A percentile compares a stretch with the other conserved stretches of the same genome.
Evolutionary conservation across 2,329 filamentous ascomycete genomes (phyloP).

Genomic region (Aspergillus arachidicola): DNA sequence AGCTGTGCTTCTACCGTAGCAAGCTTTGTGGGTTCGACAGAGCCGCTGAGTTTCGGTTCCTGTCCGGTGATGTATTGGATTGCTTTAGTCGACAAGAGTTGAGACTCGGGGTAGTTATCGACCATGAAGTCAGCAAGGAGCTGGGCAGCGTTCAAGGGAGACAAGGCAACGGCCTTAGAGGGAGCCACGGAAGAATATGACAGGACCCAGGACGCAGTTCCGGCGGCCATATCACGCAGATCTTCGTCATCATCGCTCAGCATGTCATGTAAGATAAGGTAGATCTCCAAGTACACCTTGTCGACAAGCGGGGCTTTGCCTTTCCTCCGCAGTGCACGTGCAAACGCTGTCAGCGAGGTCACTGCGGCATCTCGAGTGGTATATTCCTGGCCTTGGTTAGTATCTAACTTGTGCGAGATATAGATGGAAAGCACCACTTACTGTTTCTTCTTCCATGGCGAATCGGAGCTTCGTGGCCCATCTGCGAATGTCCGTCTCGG

Average conservation of each 20-base stretch:
- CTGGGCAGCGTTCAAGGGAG: conserved; percentile 54
- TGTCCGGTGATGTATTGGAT: conserved; percentile 44
- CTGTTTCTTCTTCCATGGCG: conserved; percentile 46
- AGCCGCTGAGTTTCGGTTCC: conserved; percentile 27
- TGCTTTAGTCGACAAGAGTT: conserved; percentile 36
- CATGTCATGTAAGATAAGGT: conserved; percentile 71
- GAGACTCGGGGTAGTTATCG: conserved; percentile 35
- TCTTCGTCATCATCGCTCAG: conserved; percentile 93
- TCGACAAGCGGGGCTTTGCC: conserved; percentile 24
- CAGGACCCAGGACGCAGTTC: conserved; percentile 40
- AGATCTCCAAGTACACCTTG: conserved; percentile 54
- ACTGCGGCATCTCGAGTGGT: conserved; percentile 43
- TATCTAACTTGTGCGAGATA: neutral
- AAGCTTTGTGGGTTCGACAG: conserved; percentile 16
- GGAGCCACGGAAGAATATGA: conserved; percentile 36
- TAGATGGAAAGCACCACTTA: conserved; percentile 23
- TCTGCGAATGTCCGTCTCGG: conserved; percentile 29
- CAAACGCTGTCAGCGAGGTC: conserved; percentile 37
- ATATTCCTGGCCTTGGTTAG: conserved; percentile 36
- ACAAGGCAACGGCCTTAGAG: conserved; percentile 36
- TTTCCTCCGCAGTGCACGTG: conserved; percentile 45
- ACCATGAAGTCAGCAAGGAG: conserved; percentile 40
- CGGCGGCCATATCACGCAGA: conserved; percentile 66
- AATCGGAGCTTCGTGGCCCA: conserved; percentile 41
- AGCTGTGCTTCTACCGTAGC: conserved; percentile 33